These are phyloP conservation scores for Alternaria panax DNA, from an alignment of 2,329 filamentous ascomycete species.

Conservation along the genomic window DNA sequence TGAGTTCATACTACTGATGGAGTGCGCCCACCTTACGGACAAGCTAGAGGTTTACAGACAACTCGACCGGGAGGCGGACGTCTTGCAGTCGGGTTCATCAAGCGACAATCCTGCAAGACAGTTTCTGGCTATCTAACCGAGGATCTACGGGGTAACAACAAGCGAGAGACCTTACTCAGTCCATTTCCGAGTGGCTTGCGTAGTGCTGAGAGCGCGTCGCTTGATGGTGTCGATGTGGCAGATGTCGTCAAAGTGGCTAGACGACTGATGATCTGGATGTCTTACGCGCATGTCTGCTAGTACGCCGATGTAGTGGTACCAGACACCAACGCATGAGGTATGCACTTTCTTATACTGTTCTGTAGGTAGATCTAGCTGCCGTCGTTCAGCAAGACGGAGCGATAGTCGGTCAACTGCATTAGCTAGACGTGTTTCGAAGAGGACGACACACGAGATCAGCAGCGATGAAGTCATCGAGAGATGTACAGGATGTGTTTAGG, in stretches of 20 bases:
- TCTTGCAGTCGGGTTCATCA: neutral
- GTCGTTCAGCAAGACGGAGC: neutral
- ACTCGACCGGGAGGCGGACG: neutral
- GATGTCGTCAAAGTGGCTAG: too few relatives aligned
- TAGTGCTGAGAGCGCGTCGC: too few relatives aligned
- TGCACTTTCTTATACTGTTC: neutral
- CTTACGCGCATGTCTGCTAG: neutral
- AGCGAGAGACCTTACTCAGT: too few relatives aligned
- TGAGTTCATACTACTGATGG: neutral
- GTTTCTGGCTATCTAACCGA: too few relatives aligned
- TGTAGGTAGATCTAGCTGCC: too few relatives aligned
- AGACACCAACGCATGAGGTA: neutral
- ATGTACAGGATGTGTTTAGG: neutral
- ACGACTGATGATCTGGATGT: neutral
- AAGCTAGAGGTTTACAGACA: neutral
- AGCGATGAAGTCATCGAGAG: neutral
- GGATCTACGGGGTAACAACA: too few relatives aligned
- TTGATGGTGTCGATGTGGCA: too few relatives aligned
- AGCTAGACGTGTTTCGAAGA: neutral
- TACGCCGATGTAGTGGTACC: neutral
- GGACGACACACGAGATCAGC: neutral
- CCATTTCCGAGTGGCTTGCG: too few relatives aligned
- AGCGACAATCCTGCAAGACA: neutral
- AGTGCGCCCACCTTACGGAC: neutral
- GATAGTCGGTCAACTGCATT: neutral